Evolutionary conservation across 179 eudicot genomes (phyloP).

Genomic region (Beta lomatogona): DNA sequence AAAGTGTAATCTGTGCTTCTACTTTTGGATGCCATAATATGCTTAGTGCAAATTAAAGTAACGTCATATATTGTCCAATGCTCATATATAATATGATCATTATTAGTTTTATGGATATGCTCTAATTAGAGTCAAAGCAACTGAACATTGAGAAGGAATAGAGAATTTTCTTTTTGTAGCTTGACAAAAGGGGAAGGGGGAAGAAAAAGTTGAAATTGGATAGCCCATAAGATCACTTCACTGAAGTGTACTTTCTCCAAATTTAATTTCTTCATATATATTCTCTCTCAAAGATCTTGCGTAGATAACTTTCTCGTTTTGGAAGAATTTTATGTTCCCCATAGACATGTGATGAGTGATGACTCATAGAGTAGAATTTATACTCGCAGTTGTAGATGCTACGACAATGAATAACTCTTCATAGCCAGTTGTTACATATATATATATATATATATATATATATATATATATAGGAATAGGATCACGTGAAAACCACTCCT

Average conservation of each 20-base stretch:
- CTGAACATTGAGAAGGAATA: neutral
- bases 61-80: neutral
- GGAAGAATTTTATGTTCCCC: neutral
- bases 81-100: neutral
- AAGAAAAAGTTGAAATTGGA: neutral
- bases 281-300: neutral
- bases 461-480: no score
- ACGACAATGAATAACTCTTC: neutral
- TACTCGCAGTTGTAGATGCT: neutral
- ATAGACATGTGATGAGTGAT: neutral
- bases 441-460: no score
- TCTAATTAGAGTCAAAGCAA: conserved; percentile 5
- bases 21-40: neutral
- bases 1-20: neutral
- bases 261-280: neutral
- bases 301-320: neutral
- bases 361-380: neutral
- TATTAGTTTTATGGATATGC: neutral
- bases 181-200: neutral
- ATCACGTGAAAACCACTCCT: no score
- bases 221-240: neutral
- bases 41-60: neutral
- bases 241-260: conserved; percentile 6
- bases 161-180: neutral
- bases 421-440: no score